phyloP scores from a whole-genome alignment of 2,329 filamentous ascomycete genomes.

The Arthrobotrys sphaeroides region DNA sequence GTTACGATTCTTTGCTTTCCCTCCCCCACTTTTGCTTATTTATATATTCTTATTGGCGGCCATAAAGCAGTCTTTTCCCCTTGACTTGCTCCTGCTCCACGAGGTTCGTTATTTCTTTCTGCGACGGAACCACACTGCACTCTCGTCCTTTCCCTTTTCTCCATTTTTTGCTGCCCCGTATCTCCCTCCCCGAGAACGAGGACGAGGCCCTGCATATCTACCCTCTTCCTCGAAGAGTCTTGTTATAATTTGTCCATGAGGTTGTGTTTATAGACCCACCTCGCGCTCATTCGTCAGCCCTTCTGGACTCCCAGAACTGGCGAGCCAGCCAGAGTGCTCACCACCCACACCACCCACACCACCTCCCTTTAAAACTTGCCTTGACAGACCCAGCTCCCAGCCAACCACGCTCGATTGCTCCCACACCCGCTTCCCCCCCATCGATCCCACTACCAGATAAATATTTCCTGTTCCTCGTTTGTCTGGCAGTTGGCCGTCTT shows the following conservation, averaged over 20 bases:
- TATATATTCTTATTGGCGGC: slow-evolving; percentile 49
- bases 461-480: slow-evolving; percentile 20
- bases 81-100: slow-evolving; percentile 27
- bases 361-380: slow-evolving; percentile 28
- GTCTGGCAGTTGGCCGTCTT: not conserved
- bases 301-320: slow-evolving; percentile 17
- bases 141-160: not conserved
- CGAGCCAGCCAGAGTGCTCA: slow-evolving; percentile 10
- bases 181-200: slow-evolving; percentile 8
- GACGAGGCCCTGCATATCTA: not conserved
- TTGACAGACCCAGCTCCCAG: slow-evolving; percentile 28
- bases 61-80: slow-evolving; percentile 17
- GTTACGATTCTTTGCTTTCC: slow-evolving; percentile 40
- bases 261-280: slow-evolving; percentile 53
- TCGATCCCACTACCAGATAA: slow-evolving; percentile 16
- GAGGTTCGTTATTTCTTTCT: slow-evolving; percentile 40
- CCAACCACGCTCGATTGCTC: slow-evolving; percentile 50
- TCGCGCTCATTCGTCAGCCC: slow-evolving; percentile 53
- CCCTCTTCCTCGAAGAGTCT: slow-evolving; percentile 2
- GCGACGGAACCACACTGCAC: not conserved
- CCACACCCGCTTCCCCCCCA: slow-evolving; percentile 39
- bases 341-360: slow-evolving; percentile 22
- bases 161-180: slow-evolving; percentile 10
- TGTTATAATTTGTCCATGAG: slow-evolving; percentile 22
- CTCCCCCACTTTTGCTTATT: slow-evolving; percentile 53